These are phyloP conservation scores for Juncus effusus DNA, from an alignment of 176 grass and related monocot species.

Conservation along the genomic window DNA sequence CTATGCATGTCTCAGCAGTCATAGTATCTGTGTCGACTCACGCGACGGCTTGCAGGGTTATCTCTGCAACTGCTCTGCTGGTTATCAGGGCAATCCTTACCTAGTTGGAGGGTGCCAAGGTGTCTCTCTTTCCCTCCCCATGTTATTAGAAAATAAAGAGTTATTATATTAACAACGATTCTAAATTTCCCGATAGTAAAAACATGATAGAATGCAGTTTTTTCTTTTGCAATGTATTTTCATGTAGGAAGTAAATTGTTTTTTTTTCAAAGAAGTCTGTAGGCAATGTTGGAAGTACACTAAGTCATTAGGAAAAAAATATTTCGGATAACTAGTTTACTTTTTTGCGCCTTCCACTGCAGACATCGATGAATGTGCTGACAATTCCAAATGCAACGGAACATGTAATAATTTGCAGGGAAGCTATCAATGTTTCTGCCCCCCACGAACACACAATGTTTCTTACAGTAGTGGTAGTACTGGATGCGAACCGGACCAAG, in stretches of 20 bases:
- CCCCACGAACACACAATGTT: slow-evolving; percentile 23
- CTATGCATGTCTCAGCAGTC: slow-evolving; percentile 19
- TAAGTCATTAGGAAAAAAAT: background rate
- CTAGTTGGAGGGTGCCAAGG: slow-evolving; percentile 49
- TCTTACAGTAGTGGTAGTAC: slow-evolving; percentile 43
- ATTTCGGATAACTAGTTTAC: background rate
- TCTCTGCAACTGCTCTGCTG: slow-evolving; percentile 31
- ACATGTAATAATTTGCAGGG: slow-evolving; percentile 40
- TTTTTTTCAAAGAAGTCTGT: background rate
- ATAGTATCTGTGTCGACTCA: slow-evolving; percentile 15
- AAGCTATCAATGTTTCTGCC: slow-evolving; percentile 39
- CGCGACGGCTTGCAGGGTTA: slow-evolving; percentile 9
- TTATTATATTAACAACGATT: too few relatives aligned
- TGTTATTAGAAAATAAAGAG: too few relatives aligned
- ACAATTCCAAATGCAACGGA: slow-evolving; percentile 38
- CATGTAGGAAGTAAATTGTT: background rate
- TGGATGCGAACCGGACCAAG: slow-evolving; percentile 12
- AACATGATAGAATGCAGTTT: too few relatives aligned
- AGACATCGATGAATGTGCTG: slow-evolving; percentile 64
- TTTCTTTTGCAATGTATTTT: background rate
- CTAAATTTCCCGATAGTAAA: too few relatives aligned
- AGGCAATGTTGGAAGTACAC: background rate
- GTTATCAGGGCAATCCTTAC: slow-evolving; percentile 54
- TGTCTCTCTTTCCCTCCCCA: background rate
- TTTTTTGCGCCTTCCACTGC: background rate